Evolutionary conservation across 2,329 filamentous ascomycete species (phyloP), one percentile per base, ranked within the genome.

Genomic region (Byssoonygena ceratinophila): DNA sequence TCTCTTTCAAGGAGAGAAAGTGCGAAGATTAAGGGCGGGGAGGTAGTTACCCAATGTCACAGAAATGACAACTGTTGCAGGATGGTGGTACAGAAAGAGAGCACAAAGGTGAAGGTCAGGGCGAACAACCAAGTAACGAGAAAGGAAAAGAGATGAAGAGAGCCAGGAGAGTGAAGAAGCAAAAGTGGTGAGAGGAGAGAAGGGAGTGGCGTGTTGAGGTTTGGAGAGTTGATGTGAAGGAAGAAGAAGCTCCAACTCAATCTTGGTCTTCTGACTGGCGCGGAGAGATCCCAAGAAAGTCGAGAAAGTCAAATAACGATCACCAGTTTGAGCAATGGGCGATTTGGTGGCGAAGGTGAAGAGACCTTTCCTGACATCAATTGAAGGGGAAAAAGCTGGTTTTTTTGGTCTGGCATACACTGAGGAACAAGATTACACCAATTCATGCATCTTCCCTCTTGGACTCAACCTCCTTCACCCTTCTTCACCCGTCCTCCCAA

Each of bases 81-180:
- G 40, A 36, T 51, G 47, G 45, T 48, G 31, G 41, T 43, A 53
- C 45, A 49, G 29, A 27, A 14, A 40, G 41, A 54, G 46, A 40
- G 41, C 49, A 49, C 52, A 43, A 36, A 40, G 44, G 29, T 43
- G 43, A 52, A 22, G 9, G n/a, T 18, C 32, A 41, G 37, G 44
- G 31, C 16, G 37, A 34, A 22, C 27, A 53, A 37, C 45, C 27
- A 43, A 51, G 44, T 50, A 43, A 37, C 20, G 49, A 40, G 20
- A 31, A 39, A 49, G 36, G 51, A 54, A 34, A 49, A 50, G 44
- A 58, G 53, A 53, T 51, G 54, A 23, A 55, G 34, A 50, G 55
- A 37, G 25, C 52, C 46, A 20, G 37, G n/a, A 25, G 39, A 4
- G 32, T 16, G 27, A 23, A 41, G 43, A 8, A n/a, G 46, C 29